These are phyloP conservation scores for Trypanosoma melophagium DNA, from an alignment of 208 protist species.

Conservation along the genomic window DNA sequence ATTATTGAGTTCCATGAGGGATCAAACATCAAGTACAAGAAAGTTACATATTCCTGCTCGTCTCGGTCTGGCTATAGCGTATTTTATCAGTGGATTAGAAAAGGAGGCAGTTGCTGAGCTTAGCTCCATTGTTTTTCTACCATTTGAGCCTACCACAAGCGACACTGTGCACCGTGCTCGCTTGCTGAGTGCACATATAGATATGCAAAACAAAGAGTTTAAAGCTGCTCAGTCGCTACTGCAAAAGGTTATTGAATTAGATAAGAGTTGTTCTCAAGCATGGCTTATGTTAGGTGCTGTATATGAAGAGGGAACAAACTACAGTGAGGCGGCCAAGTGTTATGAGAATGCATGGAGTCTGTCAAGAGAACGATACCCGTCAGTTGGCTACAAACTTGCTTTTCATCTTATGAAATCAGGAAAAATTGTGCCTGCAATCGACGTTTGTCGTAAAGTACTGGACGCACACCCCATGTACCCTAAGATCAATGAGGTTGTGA, in stretches of 20 bases:
- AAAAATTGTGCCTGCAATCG: conserved; percentile 91
- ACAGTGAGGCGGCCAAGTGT: conserved; percentile 89
- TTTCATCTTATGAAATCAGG: conserved; percentile 96
- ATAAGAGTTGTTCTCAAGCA: conserved; percentile 78
- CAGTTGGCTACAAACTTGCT: conserved; percentile 94
- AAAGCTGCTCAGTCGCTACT: conserved; percentile 73
- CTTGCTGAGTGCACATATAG: conserved; percentile 88
- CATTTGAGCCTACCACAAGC: conserved; percentile 30
- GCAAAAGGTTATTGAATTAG: conserved; percentile 55
- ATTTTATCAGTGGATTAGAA: conserved; percentile 44
- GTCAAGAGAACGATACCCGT: conserved; percentile 77
- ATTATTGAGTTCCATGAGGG: conserved; percentile 37
- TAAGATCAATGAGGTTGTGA: conserved; percentile 91
- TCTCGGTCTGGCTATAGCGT: conserved; percentile 77
- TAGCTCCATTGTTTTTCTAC: conserved; percentile 61
- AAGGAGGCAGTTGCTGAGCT: conserved; percentile 84
- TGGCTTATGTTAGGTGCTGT: conserved; percentile 90
- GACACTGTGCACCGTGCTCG: conserved; percentile 74
- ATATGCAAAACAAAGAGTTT: conserved; percentile 74
- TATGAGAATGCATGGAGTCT: conserved; percentile 94
- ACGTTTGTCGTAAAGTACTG: conserved; percentile 92
- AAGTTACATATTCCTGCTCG: conserved; percentile 59
- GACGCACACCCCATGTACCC: conserved; percentile 87
- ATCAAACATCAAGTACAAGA: conserved; percentile 18
- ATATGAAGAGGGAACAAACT: conserved; percentile 84